Percentiles rank a stretch among this genome's conserved stretches.
phyloP scores from a whole-genome alignment of 164 flowering plant genomes.

The Kalanchoe fedtschenkoi region DNA sequence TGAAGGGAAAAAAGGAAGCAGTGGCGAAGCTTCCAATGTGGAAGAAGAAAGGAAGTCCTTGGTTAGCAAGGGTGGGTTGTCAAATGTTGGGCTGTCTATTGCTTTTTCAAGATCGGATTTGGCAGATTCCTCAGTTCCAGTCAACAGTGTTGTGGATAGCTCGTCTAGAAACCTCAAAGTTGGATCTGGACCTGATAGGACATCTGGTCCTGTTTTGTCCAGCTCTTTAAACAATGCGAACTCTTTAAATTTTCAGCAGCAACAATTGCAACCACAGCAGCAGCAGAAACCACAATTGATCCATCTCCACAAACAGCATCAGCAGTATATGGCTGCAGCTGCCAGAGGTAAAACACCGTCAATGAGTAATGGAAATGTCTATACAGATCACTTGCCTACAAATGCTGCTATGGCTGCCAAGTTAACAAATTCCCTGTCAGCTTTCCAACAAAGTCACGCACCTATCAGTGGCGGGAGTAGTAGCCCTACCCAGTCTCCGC shows the following conservation, averaged over 20 bases:
- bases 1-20: slow-evolving; percentile 40
- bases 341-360: slow-evolving; percentile 42
- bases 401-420: slow-evolving; percentile 38
- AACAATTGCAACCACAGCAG: slow-evolving; percentile 28
- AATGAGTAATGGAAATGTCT: slow-evolving; percentile 38
- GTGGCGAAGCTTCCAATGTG: slow-evolving; percentile 24
- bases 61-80: slow-evolving; percentile 19
- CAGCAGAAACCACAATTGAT: slow-evolving; percentile 34
- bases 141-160: slow-evolving; percentile 36
- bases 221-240: slow-evolving; percentile 13
- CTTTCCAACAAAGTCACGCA: slow-evolving; percentile 31
- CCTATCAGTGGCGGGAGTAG: slow-evolving; percentile 28
- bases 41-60: slow-evolving; percentile 50
- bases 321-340: slow-evolving; percentile 22
- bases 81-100: slow-evolving; percentile 42
- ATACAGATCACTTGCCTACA: slow-evolving; percentile 43
- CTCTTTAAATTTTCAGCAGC: slow-evolving; percentile 29
- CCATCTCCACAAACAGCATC: slow-evolving; percentile 15
- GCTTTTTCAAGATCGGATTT: slow-evolving; percentile 57
- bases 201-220: slow-evolving; percentile 25
- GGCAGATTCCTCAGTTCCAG: slow-evolving; percentile 24
- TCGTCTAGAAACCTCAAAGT: slow-evolving; percentile 45
- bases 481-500: slow-evolving; percentile 40
- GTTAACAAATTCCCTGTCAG: slow-evolving; percentile 20
- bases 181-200: slow-evolving; percentile 23